Percentiles rank a stretch among this genome's conserved stretches.
Conservation (phyloP, 306 rosid species). For the Vigna nakashimae region DNA sequence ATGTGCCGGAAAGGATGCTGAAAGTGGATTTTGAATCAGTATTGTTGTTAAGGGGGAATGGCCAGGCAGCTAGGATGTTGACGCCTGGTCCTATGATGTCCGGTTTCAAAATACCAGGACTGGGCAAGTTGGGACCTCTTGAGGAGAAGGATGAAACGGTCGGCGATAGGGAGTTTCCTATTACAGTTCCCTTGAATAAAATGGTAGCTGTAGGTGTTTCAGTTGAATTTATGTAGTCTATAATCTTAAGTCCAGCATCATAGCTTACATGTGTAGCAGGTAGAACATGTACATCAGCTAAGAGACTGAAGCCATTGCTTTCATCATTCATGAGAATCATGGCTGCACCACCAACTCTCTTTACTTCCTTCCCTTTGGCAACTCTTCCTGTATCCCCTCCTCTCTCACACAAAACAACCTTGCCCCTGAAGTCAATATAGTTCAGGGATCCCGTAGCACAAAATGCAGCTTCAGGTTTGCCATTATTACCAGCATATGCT, state of each 20-base stretch:
- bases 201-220: conserved; percentile 63
- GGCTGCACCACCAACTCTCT: conserved; percentile 65
- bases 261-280: conserved; percentile 69
- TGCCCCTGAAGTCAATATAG: conserved; percentile 52
- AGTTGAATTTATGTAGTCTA: conserved; percentile 66
- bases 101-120: conserved; percentile 85
- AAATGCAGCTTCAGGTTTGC: conserved; percentile 51
- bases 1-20: conserved; percentile 75
- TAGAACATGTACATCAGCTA: conserved; percentile 65
- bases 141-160: conserved; percentile 70
- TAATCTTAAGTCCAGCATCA: conserved; percentile 64
- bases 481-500: conserved; percentile 61
- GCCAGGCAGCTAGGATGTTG: conserved; percentile 74
- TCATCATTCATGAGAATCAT: conserved; percentile 71
- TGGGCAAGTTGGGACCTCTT: conserved; percentile 72
- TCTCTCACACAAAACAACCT: conserved; percentile 68
- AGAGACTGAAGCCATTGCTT: conserved; percentile 50
- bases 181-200: conserved; percentile 66
- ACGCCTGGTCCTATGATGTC: conserved; percentile 74
- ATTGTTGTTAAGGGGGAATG: conserved; percentile 56
- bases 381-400: conserved; percentile 67
- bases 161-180: conserved; percentile 59
- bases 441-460: conserved; percentile 61
- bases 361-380: conserved; percentile 69
- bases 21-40: conserved; percentile 55